Evolutionary conservation across 2,329 filamentous ascomycete species (phyloP), one percentile per base, ranked within the genome.

Genomic region (Nakataea oryzae): DNA sequence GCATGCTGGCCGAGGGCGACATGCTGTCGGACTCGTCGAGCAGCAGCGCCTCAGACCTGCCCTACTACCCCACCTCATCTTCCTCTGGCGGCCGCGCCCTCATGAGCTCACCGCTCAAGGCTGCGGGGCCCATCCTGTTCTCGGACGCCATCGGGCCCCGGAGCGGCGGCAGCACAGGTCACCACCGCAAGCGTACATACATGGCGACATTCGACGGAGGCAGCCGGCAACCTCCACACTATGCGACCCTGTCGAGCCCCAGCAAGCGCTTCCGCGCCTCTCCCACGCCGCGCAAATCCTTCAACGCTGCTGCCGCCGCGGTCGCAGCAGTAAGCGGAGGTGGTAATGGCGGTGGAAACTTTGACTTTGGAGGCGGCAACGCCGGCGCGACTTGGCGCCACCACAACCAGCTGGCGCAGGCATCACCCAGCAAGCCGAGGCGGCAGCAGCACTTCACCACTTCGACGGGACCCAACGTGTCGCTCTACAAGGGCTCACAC

Each of bases 71-170:
- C 41, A 50, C 41, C 21, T 47, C 41, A 3, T 50, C 41, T 6
- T 50, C 41, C 14, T n/a, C 41, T 7, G 85, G 86, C 32, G 79
- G 82, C 59, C 81, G 81, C 68, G 78, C 83, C 47, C 83, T 96
- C 69, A 91, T 90, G 79, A 96, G 91, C 69, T 96, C 92, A 59
- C 91, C 91, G 60, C 82, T 96, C 70, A 92, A 91, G 70, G 59
- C 50, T 17, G 87, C 86, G 21, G 41, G 41, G 21, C 85, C 91
- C 61, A 81, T 95, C 68, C 24, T 50, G 17, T 96, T 95, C 74
- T 96, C 91, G 34, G 92, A 96, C 71, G 88, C 91, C 66, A 76
- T 95, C 68, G 85, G 84, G 62, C 41, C 41, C 41, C 86, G 88
- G 59, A 88, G 86, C 75, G 47, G 47, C 26, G 85, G 85, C 69